phyloP scores from a whole-genome alignment of 441 rosid species.

The Aquilaria agallochum region DNA sequence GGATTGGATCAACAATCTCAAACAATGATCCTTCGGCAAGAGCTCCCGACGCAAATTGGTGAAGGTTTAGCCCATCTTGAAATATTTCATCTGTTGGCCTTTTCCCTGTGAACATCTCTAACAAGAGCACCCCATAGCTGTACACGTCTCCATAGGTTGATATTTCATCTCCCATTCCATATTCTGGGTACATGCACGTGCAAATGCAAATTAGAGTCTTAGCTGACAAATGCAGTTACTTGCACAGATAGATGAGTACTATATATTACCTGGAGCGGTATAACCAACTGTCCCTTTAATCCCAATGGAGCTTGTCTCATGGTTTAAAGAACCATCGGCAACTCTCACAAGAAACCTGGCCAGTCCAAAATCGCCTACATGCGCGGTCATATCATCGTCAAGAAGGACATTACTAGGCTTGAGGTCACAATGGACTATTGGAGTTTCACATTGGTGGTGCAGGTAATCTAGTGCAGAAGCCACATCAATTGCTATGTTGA shows the following conservation, averaged over 20 bases:
- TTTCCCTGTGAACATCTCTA: conserved; percentile 22
- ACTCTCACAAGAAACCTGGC: conserved; percentile 5
- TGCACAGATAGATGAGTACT: background rate
- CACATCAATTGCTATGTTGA: conserved; percentile 14
- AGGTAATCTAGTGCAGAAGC: conserved; percentile 16
- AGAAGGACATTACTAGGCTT: conserved; percentile 16
- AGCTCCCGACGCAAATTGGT: conserved; percentile 8
- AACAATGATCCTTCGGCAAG: background rate
- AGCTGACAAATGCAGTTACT: background rate
- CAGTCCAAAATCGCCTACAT: conserved; percentile 16
- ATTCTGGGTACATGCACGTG: conserved; percentile 10
- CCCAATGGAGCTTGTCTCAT: conserved; percentile 7
- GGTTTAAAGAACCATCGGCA: background rate
- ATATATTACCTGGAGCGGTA: conserved; percentile 22
- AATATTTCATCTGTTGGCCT: conserved; percentile 28
- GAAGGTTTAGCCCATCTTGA: conserved; percentile 22
- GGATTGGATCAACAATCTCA: conserved; percentile 2
- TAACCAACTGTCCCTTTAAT: conserved; percentile 28
- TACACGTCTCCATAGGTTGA: conserved; percentile 27
- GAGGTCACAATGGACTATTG: conserved; percentile 13
- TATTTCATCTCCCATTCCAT: conserved; percentile 20
- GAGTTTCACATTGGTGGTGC: conserved; percentile 13
- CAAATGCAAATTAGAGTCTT: no score
- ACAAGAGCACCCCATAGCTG: conserved; percentile 24
- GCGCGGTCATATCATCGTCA: conserved; percentile 13